Base-by-base conservation (phyloP, 176 grass and related monocot species). In the Lolium rigidum region DNA sequence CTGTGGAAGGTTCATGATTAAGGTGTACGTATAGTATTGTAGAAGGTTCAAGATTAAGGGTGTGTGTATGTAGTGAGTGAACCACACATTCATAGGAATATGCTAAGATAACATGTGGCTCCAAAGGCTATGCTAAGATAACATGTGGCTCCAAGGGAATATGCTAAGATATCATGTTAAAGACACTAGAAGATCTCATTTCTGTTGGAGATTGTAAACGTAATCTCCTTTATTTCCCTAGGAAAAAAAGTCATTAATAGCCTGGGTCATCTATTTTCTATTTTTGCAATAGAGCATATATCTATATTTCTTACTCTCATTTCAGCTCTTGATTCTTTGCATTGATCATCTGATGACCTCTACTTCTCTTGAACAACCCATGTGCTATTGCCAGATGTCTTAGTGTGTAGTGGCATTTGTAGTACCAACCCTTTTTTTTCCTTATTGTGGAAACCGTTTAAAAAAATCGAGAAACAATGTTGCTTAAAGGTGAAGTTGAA, bases 301-400 rank as follows among this genome's bases (percentile, higher is more conserved):
- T 49, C 46, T 51, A 50, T 5, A 65, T 65, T 66, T 66, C 5
- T 66, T 35, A 2, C 72, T 51, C 22, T 28, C 72, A 52, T 28
- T 49, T 50, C 15, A 75, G 47, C 47, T 66, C 47, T 52, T 75
- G 22, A 52, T 75, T 75, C 14, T 75, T 74, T 75, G 72, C 47
- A 28, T 31, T 51, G 72, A 31, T 52, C 24, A 52, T 75, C 5
- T 75, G 22, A 74, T 74, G 13, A 74, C 24, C 48, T 74, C 71
- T 16, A 65, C 62, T 15, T 65, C 12, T 31, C 5, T 50, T 13
- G 46, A 74, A 74, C 22, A 74, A 75, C 47, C 47, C 22, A 75
- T 75, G 71, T 47, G 46, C 46, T 47, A 22, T 50, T 28, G 13
- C 13, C 22, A 74, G 71, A 74, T 74, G 46, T 51, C 71, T 46